Base-by-base conservation (phyloP, 208 protist genomes). In the Leishmania major region DNA sequence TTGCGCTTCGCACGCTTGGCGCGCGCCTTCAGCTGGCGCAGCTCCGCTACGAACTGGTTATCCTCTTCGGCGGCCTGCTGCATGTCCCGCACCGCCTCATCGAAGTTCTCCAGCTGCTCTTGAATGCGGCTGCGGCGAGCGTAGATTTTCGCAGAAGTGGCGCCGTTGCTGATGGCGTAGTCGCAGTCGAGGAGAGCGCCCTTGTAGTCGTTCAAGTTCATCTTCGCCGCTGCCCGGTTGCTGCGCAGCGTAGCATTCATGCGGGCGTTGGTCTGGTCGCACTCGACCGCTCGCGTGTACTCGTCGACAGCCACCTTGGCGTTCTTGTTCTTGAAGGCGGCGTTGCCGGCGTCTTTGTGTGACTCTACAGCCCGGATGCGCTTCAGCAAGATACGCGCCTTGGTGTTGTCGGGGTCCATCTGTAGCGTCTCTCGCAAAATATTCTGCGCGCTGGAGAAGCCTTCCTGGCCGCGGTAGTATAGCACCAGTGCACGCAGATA, bases 161-260 rank as follows among this genome's bases (percentile, higher is more conserved):
- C 76, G 59, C 97, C 96, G 80, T 97, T 95, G 76, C 94, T 94
- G 76, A 99, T 93, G 64, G 97, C 96, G 85, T 94, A 98, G 77
- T 93, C 94, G 83, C 96, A 98, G 84, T 99, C 95, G 55, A 98
- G 82, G 40, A 98, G 75, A 15, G 94, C 96, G 5, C 93, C 91
- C 40, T 93, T 90, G 86, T 90, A 98, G 78, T 98, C 94, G 60
- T 95, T 96, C 45, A 96, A 79, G 82, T 94, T 90, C 88, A 97
- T 97, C 69, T 89, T 89, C 40, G 93, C 94, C 7, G 97, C 94
- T 28, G 96, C 96, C 60, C 94, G 91, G 85, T 99, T 99, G 64
- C 93, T 93, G 80, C 96, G 90, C 78, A 98, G 75, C 40, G 86
- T 90, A 70, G 93, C 87, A 73, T 93, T 90, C 85, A 97, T 90